Conservation (phyloP, 345 rosid genomes). For the Limnanthes douglasii region DNA sequence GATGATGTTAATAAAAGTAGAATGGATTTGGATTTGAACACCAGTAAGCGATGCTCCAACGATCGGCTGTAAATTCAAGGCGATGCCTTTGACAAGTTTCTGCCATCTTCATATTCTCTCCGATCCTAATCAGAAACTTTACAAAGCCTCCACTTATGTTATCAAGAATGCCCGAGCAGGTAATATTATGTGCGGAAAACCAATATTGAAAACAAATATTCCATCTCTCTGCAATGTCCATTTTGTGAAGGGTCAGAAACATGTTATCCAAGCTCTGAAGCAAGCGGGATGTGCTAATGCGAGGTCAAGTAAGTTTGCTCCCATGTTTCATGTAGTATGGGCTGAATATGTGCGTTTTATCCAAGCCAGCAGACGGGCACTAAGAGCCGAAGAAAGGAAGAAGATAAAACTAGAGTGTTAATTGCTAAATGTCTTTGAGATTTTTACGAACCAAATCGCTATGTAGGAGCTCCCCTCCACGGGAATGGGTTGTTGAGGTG, state of each 20-base stretch:
- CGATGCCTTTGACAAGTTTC: conserved; percentile 78
- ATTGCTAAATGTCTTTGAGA: too few species aligned
- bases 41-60: conserved; percentile 44
- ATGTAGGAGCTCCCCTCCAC: too few species aligned
- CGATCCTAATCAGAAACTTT: conserved; percentile 80
- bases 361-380: conserved; percentile 58
- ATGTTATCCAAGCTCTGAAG: conserved; percentile 42
- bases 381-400: too few species aligned
- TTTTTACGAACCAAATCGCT: too few species aligned
- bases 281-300: conserved; percentile 58
- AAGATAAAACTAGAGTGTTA: too few species aligned
- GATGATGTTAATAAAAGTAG: too few species aligned
- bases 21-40: too few species aligned
- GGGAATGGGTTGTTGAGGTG: too few species aligned
- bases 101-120: conserved; percentile 78
- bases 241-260: conserved; percentile 59
- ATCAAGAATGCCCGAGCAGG: conserved; percentile 73
- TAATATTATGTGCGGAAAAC: conserved; percentile 66
- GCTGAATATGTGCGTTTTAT: conserved; percentile 61
- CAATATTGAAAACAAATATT: conserved; percentile 38
- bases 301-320: conserved; percentile 50
- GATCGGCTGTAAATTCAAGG: conserved; percentile 62
- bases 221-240: conserved; percentile 48
- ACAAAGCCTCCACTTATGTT: conserved; percentile 62
- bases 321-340: conserved; percentile 60